phyloP scores from a whole-genome alignment of 148 eudicot species.

The Rhododendron henanense region DNA sequence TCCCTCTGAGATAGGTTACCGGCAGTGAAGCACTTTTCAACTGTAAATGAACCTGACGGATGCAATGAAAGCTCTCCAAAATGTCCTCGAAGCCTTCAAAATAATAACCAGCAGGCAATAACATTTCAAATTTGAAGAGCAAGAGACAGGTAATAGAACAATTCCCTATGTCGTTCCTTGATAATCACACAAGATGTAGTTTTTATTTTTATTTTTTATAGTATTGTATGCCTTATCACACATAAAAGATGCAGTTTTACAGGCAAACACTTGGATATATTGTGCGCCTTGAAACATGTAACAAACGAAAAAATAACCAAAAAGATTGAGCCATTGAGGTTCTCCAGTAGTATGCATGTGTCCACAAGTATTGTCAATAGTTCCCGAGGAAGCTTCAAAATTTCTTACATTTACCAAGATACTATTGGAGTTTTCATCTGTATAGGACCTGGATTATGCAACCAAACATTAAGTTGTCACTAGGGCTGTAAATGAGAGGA shows the following conservation, averaged over 20 bases:
- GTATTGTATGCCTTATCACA: background rate
- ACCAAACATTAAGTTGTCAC: background rate
- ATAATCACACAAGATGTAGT: background rate
- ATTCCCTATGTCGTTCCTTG: background rate
- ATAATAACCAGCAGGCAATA: constrained; percentile 9
- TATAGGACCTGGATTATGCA: background rate
- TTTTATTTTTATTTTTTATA: background rate
- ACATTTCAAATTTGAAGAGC: background rate
- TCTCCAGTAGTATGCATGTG: background rate
- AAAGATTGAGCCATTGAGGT: background rate
- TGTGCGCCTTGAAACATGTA: background rate
- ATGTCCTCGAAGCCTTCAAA: constrained; percentile 75
- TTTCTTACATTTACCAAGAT: background rate
- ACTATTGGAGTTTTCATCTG: background rate
- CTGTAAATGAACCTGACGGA: constrained; percentile 79
- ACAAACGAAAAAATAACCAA: background rate
- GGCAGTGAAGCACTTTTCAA: constrained; percentile 74
- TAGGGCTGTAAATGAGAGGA: too few species aligned
- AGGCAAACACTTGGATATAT: background rate
- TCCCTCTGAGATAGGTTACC: constrained; percentile 63
- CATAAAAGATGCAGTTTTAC: background rate
- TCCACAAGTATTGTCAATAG: background rate
- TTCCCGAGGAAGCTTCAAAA: background rate
- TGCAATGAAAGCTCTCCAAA: constrained; percentile 79
- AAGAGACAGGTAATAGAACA: background rate